Conservation (phyloP, 148 eudicot genomes). For the Persicaria tinctoria region DNA sequence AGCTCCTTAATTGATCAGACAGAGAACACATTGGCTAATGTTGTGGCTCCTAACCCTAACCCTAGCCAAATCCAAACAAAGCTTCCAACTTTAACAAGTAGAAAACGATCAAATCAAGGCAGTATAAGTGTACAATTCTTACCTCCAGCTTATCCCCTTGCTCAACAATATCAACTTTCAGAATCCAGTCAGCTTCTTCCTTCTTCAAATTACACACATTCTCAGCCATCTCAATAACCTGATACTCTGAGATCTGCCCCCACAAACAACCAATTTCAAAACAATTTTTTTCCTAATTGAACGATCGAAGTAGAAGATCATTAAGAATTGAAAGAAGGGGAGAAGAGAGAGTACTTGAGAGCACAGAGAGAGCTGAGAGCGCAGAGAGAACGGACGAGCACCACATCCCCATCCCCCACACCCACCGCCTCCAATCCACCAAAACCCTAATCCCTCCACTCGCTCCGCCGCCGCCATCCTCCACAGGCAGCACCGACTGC, state of each 20-base stretch:
- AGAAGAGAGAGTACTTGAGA: no score
- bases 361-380: no score
- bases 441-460: no score
- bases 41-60: background rate
- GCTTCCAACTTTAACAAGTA: background rate
- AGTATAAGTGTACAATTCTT: background rate
- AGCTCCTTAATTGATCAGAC: background rate
- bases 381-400: no score
- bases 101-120: background rate
- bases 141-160: conserved; percentile 72
- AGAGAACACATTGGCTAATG: background rate
- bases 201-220: conserved; percentile 91
- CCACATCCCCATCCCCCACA: no score
- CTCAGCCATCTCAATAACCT: conserved; percentile 84
- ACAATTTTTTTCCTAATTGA: background rate
- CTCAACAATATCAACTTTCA: conserved; percentile 87
- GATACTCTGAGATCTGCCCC: conserved; percentile 69
- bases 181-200: conserved; percentile 94
- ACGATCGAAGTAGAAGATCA: background rate
- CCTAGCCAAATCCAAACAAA: background rate
- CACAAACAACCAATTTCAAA: background rate
- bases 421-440: no score
- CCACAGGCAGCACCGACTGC: no score
- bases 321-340: conserved; percentile 13
- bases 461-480: no score